Conservation (phyloP, 2,329 filamentous ascomycete species). For the Escovopsis sp. region DNA sequence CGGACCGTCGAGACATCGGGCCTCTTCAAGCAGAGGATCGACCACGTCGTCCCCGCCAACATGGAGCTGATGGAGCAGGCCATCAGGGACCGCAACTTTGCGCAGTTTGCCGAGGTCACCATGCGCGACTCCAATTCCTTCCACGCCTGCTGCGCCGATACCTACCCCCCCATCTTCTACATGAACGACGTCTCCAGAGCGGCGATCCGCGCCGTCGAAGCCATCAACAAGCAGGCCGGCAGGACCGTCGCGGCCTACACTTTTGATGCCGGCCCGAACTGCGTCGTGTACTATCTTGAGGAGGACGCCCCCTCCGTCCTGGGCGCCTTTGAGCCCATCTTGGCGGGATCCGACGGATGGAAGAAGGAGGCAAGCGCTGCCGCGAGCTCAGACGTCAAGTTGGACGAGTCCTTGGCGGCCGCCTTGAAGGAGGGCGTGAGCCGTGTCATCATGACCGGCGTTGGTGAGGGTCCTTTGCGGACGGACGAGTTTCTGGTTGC, state of each 20-base stretch:
- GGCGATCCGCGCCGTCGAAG: conserved; percentile 76
- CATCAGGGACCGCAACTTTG: conserved; percentile 65
- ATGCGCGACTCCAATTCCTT: conserved; percentile 97
- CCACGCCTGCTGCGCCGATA: conserved; percentile 89
- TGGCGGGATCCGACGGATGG: conserved; percentile 57
- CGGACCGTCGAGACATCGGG: conserved; percentile 82
- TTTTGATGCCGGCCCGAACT: conserved; percentile 93
- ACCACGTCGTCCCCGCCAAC: conserved; percentile 61
- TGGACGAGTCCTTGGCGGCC: conserved; percentile 51
- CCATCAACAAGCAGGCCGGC: conserved; percentile 68
- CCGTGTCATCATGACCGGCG: conserved; percentile 78
- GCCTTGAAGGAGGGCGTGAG: conserved; percentile 66
- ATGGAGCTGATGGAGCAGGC: conserved; percentile 81
- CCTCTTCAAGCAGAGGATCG: conserved; percentile 67
- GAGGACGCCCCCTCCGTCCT: conserved; percentile 59
- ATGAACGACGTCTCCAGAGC: conserved; percentile 87
- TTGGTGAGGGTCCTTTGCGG: conserved; percentile 77
- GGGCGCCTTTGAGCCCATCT: conserved; percentile 58
- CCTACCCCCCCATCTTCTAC: conserved; percentile 95
- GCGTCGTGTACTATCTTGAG: conserved; percentile 88
- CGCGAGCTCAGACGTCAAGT: conserved; percentile 36
- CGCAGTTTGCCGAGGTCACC: conserved; percentile 72
- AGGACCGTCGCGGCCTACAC: conserved; percentile 83
- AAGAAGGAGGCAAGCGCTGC: conserved; percentile 37
- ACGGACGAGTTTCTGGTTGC: conserved; percentile 64